Conservation (phyloP, 306 rosid genomes). For the Rubus idaeus region DNA sequence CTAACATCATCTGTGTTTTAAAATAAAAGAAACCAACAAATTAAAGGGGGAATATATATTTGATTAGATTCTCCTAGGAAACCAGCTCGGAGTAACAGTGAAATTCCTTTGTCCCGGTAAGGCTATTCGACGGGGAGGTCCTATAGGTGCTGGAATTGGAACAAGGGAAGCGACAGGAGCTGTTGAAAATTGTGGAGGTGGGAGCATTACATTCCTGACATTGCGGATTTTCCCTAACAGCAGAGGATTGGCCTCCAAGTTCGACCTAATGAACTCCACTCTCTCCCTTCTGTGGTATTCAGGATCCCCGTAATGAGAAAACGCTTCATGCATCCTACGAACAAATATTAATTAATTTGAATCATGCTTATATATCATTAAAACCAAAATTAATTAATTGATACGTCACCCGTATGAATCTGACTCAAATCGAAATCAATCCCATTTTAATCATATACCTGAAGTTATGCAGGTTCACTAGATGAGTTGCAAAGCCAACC, state of each 20-base stretch:
- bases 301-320: neutral
- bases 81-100: neutral
- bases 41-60: neutral
- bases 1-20: neutral
- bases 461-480: neutral
- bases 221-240: neutral
- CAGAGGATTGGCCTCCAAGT: neutral
- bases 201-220: neutral
- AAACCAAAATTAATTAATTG: neutral
- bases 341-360: neutral
- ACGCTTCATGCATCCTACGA: neutral
- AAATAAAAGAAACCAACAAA: neutral
- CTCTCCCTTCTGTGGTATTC: conserved; percentile 8
- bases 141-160: neutral
- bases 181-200: neutral
- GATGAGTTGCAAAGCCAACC: neutral
- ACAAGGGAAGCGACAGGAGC: neutral
- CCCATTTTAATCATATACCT: neutral
- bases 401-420: neutral
- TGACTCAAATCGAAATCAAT: neutral
- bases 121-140: neutral
- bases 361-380: too few species aligned
- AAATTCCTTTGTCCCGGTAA: neutral
- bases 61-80: neutral
- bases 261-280: neutral